phyloP scores from a whole-genome alignment of 148 eudicot genomes.

The Pharnaceum exiguum region DNA sequence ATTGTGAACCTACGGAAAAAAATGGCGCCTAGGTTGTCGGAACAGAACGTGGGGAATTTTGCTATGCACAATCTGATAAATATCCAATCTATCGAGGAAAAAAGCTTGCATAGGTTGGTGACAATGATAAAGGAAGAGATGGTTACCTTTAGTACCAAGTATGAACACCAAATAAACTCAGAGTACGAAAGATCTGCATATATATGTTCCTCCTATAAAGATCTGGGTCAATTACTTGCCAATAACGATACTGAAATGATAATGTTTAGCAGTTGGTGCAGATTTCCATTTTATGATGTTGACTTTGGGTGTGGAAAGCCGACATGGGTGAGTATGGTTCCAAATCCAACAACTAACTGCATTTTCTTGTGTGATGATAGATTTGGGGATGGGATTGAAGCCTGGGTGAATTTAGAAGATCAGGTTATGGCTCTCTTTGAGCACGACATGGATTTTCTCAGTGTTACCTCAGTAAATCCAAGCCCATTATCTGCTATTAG shows the following conservation, averaged over 20 bases:
- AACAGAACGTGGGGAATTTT: constrained; percentile 24
- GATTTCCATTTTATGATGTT: constrained; percentile 28
- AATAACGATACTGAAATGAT: constrained; percentile 1
- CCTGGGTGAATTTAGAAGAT: constrained; percentile 33
- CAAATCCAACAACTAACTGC: constrained; percentile 16
- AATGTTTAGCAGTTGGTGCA: constrained; percentile 36
- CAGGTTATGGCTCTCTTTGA: constrained; percentile 29
- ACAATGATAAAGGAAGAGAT: constrained; percentile 2
- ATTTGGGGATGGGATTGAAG: constrained; percentile 35
- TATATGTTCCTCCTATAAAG: neutral
- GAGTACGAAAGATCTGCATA: neutral
- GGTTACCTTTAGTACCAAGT: constrained; percentile 4
- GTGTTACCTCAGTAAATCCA: constrained; percentile 15
- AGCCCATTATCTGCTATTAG: too few species aligned
- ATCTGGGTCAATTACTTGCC: neutral
- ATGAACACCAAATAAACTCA: neutral
- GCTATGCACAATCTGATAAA: constrained; percentile 16
- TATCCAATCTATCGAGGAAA: neutral
- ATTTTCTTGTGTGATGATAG: constrained; percentile 27
- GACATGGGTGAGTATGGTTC: constrained; percentile 28
- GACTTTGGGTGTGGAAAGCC: constrained; percentile 48
- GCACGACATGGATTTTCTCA: constrained; percentile 18
- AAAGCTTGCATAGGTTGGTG: neutral
- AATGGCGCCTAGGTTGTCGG: constrained; percentile 16
- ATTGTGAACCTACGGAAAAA: constrained; percentile 33